Conservation (phyloP, 495 filamentous ascomycete species). For the Podospora anserina region DNA sequence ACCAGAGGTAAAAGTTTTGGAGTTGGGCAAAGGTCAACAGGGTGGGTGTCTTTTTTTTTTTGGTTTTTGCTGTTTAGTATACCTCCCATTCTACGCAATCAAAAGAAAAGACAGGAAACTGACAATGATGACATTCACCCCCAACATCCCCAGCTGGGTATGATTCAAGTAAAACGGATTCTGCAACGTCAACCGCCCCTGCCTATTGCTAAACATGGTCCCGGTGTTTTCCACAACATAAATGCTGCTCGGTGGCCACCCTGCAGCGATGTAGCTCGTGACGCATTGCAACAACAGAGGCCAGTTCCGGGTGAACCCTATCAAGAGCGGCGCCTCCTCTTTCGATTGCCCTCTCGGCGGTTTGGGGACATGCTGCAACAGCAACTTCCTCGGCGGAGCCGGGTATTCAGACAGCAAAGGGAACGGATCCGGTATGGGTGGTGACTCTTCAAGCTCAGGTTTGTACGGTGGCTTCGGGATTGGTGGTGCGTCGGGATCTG, state of each 20-base stretch:
- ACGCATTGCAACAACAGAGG: conserved; percentile 56
- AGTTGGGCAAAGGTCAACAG: conserved; percentile 60
- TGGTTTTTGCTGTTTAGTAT: background rate
- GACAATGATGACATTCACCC: conserved; percentile 50
- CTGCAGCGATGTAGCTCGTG: conserved; percentile 56
- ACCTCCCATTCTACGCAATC: conserved; percentile 26
- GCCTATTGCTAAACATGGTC: conserved; percentile 52
- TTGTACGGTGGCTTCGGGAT: conserved; percentile 20
- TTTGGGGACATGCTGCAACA: conserved; percentile 1
- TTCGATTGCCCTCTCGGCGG: background rate
- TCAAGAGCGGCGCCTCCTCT: conserved; percentile 49
- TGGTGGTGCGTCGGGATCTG: conserved; percentile 8
- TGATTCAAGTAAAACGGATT: conserved; percentile 63
- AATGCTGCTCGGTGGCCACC: conserved; percentile 59
- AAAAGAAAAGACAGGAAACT: background rate
- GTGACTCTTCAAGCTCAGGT: conserved; percentile 7
- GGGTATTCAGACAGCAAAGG: conserved; percentile 24
- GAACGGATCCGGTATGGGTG: conserved; percentile 28
- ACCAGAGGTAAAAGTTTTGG: conserved; percentile 56
- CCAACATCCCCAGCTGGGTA: conserved; percentile 48
- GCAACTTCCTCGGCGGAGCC: conserved; percentile 9
- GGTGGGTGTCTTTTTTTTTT: conserved; percentile 46
- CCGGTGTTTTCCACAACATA: conserved; percentile 63
- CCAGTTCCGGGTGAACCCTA: conserved; percentile 61
- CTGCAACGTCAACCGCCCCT: conserved; percentile 48